Base-by-base conservation (phyloP, 2,329 filamentous ascomycete genomes). In the Penicillium sp. region DNA sequence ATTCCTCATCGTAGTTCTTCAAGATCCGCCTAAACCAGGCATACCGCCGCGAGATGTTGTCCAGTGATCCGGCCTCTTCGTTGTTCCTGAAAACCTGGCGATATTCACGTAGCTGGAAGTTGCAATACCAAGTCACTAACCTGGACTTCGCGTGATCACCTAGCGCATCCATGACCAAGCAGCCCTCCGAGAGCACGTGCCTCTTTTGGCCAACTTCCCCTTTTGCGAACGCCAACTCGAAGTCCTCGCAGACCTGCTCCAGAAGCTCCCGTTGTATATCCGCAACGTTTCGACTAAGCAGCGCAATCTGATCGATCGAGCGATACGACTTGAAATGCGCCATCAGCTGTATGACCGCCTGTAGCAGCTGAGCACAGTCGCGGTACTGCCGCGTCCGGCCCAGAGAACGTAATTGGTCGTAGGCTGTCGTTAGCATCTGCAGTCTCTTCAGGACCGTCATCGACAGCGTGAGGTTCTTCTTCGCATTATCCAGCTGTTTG, bases 391-490 rank as follows among this genome's bases (percentile, higher is more conserved):
- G 78, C 32, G 86, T 85, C 69, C 87, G 87, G 57, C 87, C 85
- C 58, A 96, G 75, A 3, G 83, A 87, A 51, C 87, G 81, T 51
- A 98, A 77, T 72, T 98, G 93, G 66, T 97, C 93, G 71, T 97
- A 98, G n/a, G 93, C 93, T 3, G 93, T 97, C 5, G 93, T 97
- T 65, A 98, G 75, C 93, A 98, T 98, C 76, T 98, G 93, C 61
- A 98, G 77, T 41, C 93, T 80, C 75, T 98, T 98, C 63, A 98
- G 76, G 21, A 91, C 91, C 38, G 93, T 98, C 93, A 98, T 98
- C 57, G 89, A 96, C 46, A 95, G 78, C 9, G 93, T 96, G 54
- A 98, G 77, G 70, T 98, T 98, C 69, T 85, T 85, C 76, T 98
- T 98, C 33, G 93, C 96, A 69, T 87, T 87, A 71, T 98, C 93